These are phyloP conservation scores for Sugiyamaella boreocaroliniensis DNA, from an alignment of 805 yeast genomes.

Conservation along the genomic window DNA sequence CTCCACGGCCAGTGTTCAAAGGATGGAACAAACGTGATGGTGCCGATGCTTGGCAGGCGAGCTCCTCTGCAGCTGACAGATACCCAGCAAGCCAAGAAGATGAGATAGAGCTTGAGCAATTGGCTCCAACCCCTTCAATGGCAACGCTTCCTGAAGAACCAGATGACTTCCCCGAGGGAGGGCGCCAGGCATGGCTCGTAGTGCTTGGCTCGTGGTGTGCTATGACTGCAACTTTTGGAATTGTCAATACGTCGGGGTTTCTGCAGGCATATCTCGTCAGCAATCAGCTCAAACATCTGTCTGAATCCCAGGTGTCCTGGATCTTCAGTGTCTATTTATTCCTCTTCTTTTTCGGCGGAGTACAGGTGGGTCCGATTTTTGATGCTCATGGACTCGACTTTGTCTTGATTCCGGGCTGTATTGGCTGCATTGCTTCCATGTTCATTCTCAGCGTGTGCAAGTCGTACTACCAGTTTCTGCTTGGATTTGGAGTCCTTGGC, in stretches of 20 bases:
- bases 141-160: conserved; percentile 6
- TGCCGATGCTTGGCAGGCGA: neutral
- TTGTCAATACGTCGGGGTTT: conserved; percentile 60
- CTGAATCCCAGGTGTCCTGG: conserved; percentile 57
- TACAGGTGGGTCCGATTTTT: conserved; percentile 46
- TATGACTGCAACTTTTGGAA: conserved; percentile 52
- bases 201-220: conserved; percentile 55
- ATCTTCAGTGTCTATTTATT: conserved; percentile 43
- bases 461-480: conserved; percentile 51
- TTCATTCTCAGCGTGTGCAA: conserved; percentile 46
- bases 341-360: conserved; percentile 38
- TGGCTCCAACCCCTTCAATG: neutral
- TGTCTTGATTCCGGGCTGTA: conserved; percentile 41
- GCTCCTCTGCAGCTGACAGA: neutral
- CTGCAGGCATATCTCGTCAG: conserved; percentile 55
- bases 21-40: neutral
- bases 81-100: neutral
- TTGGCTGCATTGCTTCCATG: conserved; percentile 42
- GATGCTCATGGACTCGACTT: conserved; percentile 50
- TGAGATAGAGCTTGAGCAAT: neutral
- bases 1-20: neutral
- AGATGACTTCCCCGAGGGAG: conserved; percentile 42
- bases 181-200: conserved; percentile 49
- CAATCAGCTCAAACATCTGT: conserved; percentile 42
- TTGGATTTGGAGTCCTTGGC: conserved; percentile 47